Evolutionary conservation across 78 protist genomes (phyloP), one percentile per base, ranked within the genome.

Genomic region (Isochrysis galbana): DNA sequence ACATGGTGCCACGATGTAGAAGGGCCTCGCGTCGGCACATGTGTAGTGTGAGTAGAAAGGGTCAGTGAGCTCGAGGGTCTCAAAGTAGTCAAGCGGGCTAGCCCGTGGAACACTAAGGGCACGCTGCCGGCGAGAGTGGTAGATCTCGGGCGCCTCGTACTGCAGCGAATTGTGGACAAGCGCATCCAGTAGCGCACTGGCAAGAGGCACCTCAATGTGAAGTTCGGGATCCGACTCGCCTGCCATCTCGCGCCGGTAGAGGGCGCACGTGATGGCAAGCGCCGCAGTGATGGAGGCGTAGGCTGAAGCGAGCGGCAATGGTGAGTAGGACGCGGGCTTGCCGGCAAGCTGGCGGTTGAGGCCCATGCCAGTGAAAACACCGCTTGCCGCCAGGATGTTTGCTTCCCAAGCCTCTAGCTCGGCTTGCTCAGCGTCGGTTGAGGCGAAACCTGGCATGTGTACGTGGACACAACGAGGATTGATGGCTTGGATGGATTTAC

Each of bases 11-110:
- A 72, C 82, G 41, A 72, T 36, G 41, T 72, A 72, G 82, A 72
- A 34, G 32, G 82, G 82, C 32, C 82, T 4, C 32, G 32, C 82
- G 82, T 72, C 82, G 32, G 82, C 36, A 41, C 39, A 32, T 36
- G 17, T 17, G 82, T 72, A 72, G 41, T 72, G 82, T 41, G 82
- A 34, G 41, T 32, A 72, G 82, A 72, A 72, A 23, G 82, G 82
- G 82, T 72, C 82, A 19, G 82, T 72, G 32, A 72, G 82, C 82
- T 72, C 82, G 42, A 72, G 82, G 44, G 17, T 17, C 82, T 72
- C 82, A 17, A 72, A 72, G 82, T 72, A 72, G 82, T 72, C 82
- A 41, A 72, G 82, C 82, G 44, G 44, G n/a, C n/a, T 11, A 14
- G 36, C 42, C 82, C 22, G 36, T 41, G 5, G 44, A 36, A 36